phyloP scores from a whole-genome alignment of 2,329 filamentous ascomycete species.

The Penicillium sclerotiorum region DNA sequence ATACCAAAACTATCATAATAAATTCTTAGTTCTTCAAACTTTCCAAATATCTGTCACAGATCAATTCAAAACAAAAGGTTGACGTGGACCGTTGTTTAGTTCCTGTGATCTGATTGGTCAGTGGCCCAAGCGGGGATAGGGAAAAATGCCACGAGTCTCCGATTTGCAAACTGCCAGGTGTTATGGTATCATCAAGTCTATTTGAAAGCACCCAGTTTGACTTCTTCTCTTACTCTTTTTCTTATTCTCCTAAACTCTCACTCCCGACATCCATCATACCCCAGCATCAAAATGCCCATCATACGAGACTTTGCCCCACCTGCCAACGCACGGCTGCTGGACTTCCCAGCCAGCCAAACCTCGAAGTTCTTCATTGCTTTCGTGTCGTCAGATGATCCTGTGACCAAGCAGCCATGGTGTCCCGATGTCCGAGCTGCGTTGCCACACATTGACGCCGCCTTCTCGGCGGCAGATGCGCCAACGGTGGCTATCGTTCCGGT shows the following conservation, averaged over 20 bases:
- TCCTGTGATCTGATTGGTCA: not conserved
- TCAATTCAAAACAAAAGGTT: too few species aligned
- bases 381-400: slow-evolving; percentile 38
- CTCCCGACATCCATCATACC: not conserved
- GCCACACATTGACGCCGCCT: slow-evolving; percentile 36
- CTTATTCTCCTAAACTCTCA: too few species aligned
- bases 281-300: slow-evolving; percentile 31
- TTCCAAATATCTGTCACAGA: not conserved
- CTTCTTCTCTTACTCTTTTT: too few species aligned
- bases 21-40: not conserved
- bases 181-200: not conserved
- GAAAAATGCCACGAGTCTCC: not conserved
- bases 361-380: slow-evolving; percentile 41
- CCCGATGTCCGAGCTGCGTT: slow-evolving; percentile 44
- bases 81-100: too few species aligned
- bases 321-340: slow-evolving; percentile 30
- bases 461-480: slow-evolving; percentile 28
- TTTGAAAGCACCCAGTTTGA: too few species aligned
- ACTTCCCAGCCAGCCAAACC: slow-evolving; percentile 14
- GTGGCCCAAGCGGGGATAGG: not conserved
- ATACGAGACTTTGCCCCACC: slow-evolving; percentile 25
- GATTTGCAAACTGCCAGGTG: not conserved
- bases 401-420: slow-evolving; percentile 43
- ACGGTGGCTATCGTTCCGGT: slow-evolving; percentile 36
- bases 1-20: too few species aligned